Percentiles rank a stretch among this genome's conserved stretches.
phyloP scores from a whole-genome alignment of 1,284 basidiomycete genomes.

The Mycena citricolor region DNA sequence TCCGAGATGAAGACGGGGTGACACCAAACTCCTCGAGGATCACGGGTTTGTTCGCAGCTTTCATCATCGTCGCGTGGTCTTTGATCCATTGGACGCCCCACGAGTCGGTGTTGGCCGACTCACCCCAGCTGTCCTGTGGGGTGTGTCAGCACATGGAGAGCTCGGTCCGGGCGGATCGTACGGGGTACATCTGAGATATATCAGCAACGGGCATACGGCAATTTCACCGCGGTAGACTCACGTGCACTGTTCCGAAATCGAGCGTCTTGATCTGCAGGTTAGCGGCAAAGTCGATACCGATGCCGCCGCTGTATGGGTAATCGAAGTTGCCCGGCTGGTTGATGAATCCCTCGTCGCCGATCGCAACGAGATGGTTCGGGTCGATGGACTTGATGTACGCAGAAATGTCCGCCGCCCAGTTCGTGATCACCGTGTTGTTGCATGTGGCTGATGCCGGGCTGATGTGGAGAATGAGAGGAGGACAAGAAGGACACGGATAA shows the following conservation, averaged over 20 bases:
- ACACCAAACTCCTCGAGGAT: constrained; percentile 56
- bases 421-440: constrained; percentile 50
- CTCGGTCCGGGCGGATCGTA: neutral
- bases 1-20: constrained; percentile 37
- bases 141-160: neutral
- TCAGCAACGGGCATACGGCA: no score
- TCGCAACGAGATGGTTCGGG: constrained; percentile 53
- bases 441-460: constrained; percentile 44
- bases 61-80: constrained; percentile 44
- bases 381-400: constrained; percentile 55
- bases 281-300: constrained; percentile 60
- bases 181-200: constrained; percentile 4
- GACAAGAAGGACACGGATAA: neutral
- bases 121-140: neutral
- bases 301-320: constrained; percentile 54
- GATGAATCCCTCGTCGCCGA: constrained; percentile 65
- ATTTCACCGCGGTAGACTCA: neutral
- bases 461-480: neutral
- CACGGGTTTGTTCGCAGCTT: constrained; percentile 51
- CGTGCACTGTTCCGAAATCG: constrained; percentile 65
- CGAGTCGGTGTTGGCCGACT: neutral
- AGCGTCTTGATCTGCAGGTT: constrained; percentile 56
- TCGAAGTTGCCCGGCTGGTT: constrained; percentile 46
- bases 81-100: constrained; percentile 53
- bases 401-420: constrained; percentile 50